Evolutionary conservation across 2,329 filamentous ascomycete genomes (phyloP), one percentile per base, ranked within the genome.

Genomic region (Aschersonia sp.): DNA sequence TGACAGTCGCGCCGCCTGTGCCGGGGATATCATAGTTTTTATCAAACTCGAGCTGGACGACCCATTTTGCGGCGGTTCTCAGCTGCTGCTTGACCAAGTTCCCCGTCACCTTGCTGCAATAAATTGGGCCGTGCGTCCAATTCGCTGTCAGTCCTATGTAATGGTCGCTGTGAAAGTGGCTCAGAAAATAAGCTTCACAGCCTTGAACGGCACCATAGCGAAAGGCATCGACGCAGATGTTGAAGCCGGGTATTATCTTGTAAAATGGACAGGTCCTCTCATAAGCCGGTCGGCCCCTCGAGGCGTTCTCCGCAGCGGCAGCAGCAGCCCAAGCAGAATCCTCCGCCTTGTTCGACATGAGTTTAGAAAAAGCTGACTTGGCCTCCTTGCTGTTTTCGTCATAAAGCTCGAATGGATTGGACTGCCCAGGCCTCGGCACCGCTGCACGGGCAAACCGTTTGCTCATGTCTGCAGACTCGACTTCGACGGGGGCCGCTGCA

Each of bases 91-190:
- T 81, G 35, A 97, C 87, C 2, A 98, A 73, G 56, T 94, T 94
- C 1, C 78, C 92, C 0, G 92, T 98, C 11, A 95, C 85, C 55
- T 81, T 83, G 59, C 90, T 97, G 68, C 92, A 97, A 59, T 95
- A 98, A 45, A 98, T 97, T 0, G 89, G 90, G 0, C 92, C 92
- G 60, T 98, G 89, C 40, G 72, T 79, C 92, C 92, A 98, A 32
- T 74, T 87, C 6, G 84, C 80, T 9, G 87, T 92, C 9, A 98
- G 69, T 2, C 92, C 92, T 35, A 95, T 81, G 57, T 98, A 98
- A 61, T 98, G 92, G 60, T 98, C 92, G 58, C 88, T 95, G 64
- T 98, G 92, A 55, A 97, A 98, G 60, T 98, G 92, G 56, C 89
- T 95, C 9, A 98, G 74, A 55, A 98, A 98, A 61, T 98, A 98